phyloP scores from a whole-genome alignment of 768 basidiomycete species.

The Sarcodon aspratus region DNA sequence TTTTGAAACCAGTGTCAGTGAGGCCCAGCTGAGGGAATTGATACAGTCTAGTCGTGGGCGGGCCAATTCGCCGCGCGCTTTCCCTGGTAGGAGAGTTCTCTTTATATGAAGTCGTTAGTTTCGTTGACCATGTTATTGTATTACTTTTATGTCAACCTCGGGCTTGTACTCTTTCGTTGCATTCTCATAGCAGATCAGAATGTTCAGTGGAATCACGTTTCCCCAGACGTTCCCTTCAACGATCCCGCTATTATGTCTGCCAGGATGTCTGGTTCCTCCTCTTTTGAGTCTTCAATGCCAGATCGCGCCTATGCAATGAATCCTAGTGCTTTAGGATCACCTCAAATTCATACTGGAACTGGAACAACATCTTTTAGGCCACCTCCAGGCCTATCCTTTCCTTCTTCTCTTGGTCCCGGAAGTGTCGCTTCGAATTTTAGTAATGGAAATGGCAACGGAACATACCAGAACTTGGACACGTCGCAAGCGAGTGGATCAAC shows the following conservation, averaged over 20 bases:
- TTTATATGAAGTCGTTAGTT: conserved; percentile 17
- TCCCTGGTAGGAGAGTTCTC: conserved; percentile 39
- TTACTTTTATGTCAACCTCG: neutral
- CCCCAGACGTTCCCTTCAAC: conserved; percentile 30
- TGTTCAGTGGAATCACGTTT: neutral
- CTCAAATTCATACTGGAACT: too few relatives aligned
- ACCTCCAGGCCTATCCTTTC: conserved; percentile 54
- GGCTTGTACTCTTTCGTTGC: conserved; percentile 14
- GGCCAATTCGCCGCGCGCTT: conserved; percentile 22
- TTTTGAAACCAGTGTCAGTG: conserved; percentile 51
- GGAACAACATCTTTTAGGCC: conserved; percentile 26
- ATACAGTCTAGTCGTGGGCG: conserved; percentile 62
- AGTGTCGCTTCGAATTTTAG: neutral
- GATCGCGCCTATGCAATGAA: neutral
- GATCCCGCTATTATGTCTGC: conserved; percentile 80
- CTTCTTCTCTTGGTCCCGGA: conserved; percentile 16
- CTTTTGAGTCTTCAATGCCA: conserved; percentile 16
- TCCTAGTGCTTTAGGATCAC: too few relatives aligned
- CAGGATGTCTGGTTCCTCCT: conserved; percentile 40
- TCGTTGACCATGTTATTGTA: too few relatives aligned
- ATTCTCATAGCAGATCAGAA: conserved; percentile 4
- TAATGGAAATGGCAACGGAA: conserved; percentile 1
- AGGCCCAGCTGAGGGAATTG: conserved; percentile 68
- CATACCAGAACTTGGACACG: conserved; percentile 15
- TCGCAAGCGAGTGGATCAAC: conserved; percentile 27